These are phyloP conservation scores for Dinochytrium kinnereticum DNA, from an alignment of 371 early-diverging fungal species.

Conservation along the genomic window DNA sequence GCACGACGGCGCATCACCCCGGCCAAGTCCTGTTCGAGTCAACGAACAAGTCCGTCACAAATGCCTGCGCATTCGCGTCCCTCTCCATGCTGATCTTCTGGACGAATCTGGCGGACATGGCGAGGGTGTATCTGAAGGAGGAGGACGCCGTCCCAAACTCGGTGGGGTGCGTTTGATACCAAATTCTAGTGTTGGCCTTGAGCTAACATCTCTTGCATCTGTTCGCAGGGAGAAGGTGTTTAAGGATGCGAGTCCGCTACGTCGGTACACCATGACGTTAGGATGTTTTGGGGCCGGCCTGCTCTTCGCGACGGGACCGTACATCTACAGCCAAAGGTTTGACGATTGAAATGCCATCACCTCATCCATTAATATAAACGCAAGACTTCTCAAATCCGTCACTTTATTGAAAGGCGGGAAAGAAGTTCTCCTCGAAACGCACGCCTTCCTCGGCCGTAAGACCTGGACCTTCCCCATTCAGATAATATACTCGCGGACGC, in stretches of 20 bases:
- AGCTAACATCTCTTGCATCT: not conserved
- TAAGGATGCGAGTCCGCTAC: not conserved
- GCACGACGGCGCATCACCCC: no score
- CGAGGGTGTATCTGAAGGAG: not conserved
- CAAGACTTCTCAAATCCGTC: not conserved
- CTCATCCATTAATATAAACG: not conserved
- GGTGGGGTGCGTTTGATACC: not conserved
- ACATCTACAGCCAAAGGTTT: not conserved
- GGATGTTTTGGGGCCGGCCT: not conserved
- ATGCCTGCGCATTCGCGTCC: not conserved
- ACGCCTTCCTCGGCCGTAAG: not conserved
- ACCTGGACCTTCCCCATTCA: not conserved
- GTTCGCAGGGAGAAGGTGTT: not conserved
- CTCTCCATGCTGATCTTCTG: not conserved
- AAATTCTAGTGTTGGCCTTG: not conserved
- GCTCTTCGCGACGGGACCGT: not conserved
- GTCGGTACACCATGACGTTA: not conserved
- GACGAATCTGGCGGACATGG: constrained; percentile 10
- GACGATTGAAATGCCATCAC: not conserved
- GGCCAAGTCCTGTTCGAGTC: not conserved
- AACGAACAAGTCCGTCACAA: not conserved
- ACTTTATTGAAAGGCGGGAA: not conserved
- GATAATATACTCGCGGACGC: not conserved
- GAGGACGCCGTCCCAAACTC: not conserved
- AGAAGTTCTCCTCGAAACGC: constrained; percentile 1